Base-by-base conservation (phyloP, 2,329 filamentous ascomycete genomes). In the Cryoendolithus antarcticus region DNA sequence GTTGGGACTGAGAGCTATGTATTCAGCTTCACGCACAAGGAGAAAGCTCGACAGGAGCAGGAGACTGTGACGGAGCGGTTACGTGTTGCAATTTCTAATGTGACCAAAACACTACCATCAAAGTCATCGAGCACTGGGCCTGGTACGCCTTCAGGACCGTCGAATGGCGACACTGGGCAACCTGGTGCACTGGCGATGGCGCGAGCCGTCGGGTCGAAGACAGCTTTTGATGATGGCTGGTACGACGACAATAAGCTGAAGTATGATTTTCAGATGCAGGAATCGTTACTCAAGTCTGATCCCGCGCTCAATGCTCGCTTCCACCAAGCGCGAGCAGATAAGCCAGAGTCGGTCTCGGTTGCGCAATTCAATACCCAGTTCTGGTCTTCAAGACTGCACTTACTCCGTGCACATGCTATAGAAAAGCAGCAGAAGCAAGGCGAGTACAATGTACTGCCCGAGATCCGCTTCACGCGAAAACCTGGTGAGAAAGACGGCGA, bases 371-470 rank as follows among this genome's bases (percentile, higher is more conserved):
- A 89, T 49, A 70, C 77, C 1, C 89, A 95, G 58, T 98, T 98
- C 64, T 98, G 91, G 91, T 85, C 86, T 1, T 85, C 86, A 2
- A 74, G 93, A 34, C 74, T 88, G 34, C 86, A 86, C 57, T 67
- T 95, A 27, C 71, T 98, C 24, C 82, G 91, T 9, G 82, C 89
- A 0, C 84, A 95, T 63, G 88, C 86, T 2, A 91, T 94, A 34
- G 86, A 96, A 61, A 78, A 75, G 40, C 78, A 76, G 43, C 93
- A 98, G 64, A 82, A 79, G 50, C 81, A 83, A 48, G 91, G 89
- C 4, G 78, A 86, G 3, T 95, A 95, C 63, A 96, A 98, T 51
- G 88, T 96, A 5, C 69, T 98, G 11, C 88, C 91, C 0, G 82
- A 83, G 11, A 78, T 96, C 50, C 94, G 93, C 13, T 59, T 50